phyloP scores from a whole-genome alignment of 2,329 filamentous ascomycete species.

The Fonsecaea nubica region DNA sequence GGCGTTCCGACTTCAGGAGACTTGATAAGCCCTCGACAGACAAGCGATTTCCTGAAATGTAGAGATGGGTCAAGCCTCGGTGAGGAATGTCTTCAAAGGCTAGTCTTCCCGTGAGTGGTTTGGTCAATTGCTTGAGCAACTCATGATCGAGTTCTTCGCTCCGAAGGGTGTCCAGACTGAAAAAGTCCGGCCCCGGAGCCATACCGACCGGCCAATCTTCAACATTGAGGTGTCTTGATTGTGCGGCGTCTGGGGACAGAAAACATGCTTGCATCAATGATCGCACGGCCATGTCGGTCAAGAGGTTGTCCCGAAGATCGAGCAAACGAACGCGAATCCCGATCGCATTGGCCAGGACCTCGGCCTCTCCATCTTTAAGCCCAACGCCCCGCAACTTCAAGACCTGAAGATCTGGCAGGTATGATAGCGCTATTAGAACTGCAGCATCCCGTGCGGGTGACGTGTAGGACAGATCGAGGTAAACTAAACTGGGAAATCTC shows the following conservation, averaged over 20 bases:
- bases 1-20: conserved; percentile 57
- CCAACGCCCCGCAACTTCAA: conserved; percentile 63
- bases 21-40: conserved; percentile 63
- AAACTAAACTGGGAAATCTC: conserved; percentile 62
- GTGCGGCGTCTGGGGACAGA: conserved; percentile 38
- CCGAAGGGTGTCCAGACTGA: conserved; percentile 49
- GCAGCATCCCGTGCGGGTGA: conserved; percentile 55
- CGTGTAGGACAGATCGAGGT: conserved; percentile 65
- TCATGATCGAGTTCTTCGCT: conserved; percentile 60
- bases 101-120: conserved; percentile 59
- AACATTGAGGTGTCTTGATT: conserved; percentile 40
- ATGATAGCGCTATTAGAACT: conserved; percentile 57
- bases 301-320: conserved; percentile 63
- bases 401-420: conserved; percentile 60
- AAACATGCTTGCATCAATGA: conserved; percentile 61
- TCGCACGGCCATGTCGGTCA: conserved; percentile 63
- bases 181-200: conserved; percentile 47
- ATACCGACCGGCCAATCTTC: conserved; percentile 44
- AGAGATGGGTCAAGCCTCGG: conserved; percentile 65
- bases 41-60: conserved; percentile 62
- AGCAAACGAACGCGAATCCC: conserved; percentile 60
- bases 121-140: conserved; percentile 57
- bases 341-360: conserved; percentile 60
- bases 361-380: conserved; percentile 60
- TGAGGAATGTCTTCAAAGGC: conserved; percentile 62